phyloP scores from a whole-genome alignment of 345 rosid genomes.

The Clausena lansium region DNA sequence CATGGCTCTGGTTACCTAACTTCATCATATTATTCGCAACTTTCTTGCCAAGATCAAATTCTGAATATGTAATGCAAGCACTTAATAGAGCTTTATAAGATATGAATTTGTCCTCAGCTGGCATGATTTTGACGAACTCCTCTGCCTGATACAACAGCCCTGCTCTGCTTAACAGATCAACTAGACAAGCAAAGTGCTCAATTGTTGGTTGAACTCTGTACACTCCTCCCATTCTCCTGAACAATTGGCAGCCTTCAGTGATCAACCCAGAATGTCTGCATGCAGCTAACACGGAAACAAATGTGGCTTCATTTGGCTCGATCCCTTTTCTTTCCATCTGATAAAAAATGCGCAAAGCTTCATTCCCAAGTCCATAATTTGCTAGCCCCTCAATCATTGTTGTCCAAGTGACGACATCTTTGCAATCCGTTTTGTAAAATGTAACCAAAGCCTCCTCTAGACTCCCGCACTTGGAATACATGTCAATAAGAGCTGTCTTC shows the following conservation, averaged over 20 bases:
- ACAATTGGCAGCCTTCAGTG: constrained; percentile 26
- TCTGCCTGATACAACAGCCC: constrained; percentile 27
- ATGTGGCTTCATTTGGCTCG: constrained; percentile 28
- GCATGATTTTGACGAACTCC: constrained; percentile 22
- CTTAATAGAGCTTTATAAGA: constrained; percentile 21
- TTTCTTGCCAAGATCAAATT: constrained; percentile 21
- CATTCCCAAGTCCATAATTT: constrained; percentile 22
- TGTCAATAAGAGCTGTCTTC: constrained; percentile 28
- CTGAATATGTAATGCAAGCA: constrained; percentile 30
- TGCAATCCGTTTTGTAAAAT: constrained; percentile 32
- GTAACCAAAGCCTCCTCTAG: constrained; percentile 28
- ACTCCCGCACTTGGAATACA: constrained; percentile 34
- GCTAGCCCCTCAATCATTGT: constrained; percentile 34
- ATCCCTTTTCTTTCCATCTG: constrained; percentile 28
- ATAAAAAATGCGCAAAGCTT: constrained; percentile 23
- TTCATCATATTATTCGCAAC: constrained; percentile 18
- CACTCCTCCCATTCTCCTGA: constrained; percentile 20
- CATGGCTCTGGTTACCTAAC: constrained; percentile 10
- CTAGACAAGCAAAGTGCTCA: constrained; percentile 28
- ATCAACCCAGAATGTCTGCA: constrained; percentile 32
- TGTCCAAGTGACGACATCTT: constrained; percentile 28
- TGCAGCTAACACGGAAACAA: constrained; percentile 23
- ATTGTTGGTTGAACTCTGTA: constrained; percentile 19
- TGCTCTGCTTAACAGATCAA: constrained; percentile 29
- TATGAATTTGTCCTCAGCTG: neutral